These are phyloP conservation scores for Toxicodendron radicans DNA, from an alignment of 345 rosid genomes.

Conservation along the genomic window DNA sequence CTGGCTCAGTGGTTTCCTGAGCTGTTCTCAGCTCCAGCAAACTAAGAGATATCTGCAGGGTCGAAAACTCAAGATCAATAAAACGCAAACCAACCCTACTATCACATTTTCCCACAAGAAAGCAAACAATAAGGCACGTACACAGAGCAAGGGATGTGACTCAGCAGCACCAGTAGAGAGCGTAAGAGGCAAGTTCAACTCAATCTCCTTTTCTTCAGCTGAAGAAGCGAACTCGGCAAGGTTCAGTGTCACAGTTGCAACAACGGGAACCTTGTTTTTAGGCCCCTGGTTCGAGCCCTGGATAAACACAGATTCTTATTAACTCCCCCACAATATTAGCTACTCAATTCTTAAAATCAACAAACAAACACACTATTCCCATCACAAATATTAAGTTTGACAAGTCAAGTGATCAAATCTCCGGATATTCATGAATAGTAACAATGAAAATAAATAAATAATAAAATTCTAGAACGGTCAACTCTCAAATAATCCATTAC, in stretches of 20 bases:
- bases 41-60: slow-evolving; percentile 66
- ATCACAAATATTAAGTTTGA: background rate
- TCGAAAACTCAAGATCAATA: slow-evolving; percentile 9
- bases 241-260: slow-evolving; percentile 60
- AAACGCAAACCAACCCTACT: background rate
- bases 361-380: background rate
- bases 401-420: background rate
- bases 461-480: background rate
- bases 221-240: slow-evolving; percentile 64
- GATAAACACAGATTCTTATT: slow-evolving; percentile 9
- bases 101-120: background rate
- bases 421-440: background rate
- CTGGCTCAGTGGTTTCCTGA: slow-evolving; percentile 48
- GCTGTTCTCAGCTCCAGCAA: slow-evolving; percentile 72
- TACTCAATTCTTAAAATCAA: background rate
- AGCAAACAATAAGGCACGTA: slow-evolving; percentile 35
- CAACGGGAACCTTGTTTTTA: slow-evolving; percentile 46
- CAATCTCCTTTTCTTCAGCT: slow-evolving; percentile 50
- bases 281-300: slow-evolving; percentile 69
- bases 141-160: slow-evolving; percentile 52
- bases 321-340: background rate
- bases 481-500: background rate
- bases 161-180: slow-evolving; percentile 39
- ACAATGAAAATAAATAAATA: background rate
- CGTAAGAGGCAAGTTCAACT: slow-evolving; percentile 50